These are phyloP conservation scores for Wilcoxina mikolae DNA, from an alignment of 495 filamentous ascomycete genomes.

Conservation along the genomic window DNA sequence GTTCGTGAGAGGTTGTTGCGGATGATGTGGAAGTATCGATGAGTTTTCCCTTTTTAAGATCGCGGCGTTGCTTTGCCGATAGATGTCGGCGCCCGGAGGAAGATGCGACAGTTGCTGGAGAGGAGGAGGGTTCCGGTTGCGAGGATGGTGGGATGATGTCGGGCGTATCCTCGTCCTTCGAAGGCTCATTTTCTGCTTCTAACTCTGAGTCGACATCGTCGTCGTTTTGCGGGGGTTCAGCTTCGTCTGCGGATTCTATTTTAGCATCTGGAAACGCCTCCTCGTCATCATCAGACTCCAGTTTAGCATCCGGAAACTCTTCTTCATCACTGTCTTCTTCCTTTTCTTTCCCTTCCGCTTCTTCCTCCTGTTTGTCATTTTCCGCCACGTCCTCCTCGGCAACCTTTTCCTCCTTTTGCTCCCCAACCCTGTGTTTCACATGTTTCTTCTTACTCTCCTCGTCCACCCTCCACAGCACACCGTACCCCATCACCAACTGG, in stretches of 20 bases:
- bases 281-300: slow-evolving; percentile 3
- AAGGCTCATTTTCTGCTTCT: slow-evolving; percentile 12
- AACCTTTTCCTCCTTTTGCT: slow-evolving; percentile 23
- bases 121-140: slow-evolving; percentile 3
- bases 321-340: slow-evolving; percentile 26
- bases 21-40: slow-evolving; percentile 21
- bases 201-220: too few species aligned
- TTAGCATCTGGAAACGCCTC: slow-evolving; percentile 12
- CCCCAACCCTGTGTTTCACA: slow-evolving; percentile 53
- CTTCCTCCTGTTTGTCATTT: slow-evolving; percentile 28
- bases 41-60: slow-evolving; percentile 36
- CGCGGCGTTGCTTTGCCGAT: slow-evolving; percentile 38
- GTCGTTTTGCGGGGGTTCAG: not conserved
- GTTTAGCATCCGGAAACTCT: not conserved
- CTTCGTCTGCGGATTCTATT: not conserved
- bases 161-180: slow-evolving; percentile 10
- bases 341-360: slow-evolving; percentile 26
- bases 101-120: slow-evolving; percentile 16
- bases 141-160: slow-evolving; percentile 6
- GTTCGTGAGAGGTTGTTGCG: slow-evolving; percentile 3
- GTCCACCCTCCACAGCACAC: slow-evolving; percentile 72
- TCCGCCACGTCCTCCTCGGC: slow-evolving; percentile 10
- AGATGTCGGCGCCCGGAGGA: slow-evolving; percentile 29
- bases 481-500: slow-evolving; percentile 74
- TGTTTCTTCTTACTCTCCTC: slow-evolving; percentile 74